phyloP scores from a whole-genome alignment of 2,329 filamentous ascomycete species.

The Dothideomycetes sp. region DNA sequence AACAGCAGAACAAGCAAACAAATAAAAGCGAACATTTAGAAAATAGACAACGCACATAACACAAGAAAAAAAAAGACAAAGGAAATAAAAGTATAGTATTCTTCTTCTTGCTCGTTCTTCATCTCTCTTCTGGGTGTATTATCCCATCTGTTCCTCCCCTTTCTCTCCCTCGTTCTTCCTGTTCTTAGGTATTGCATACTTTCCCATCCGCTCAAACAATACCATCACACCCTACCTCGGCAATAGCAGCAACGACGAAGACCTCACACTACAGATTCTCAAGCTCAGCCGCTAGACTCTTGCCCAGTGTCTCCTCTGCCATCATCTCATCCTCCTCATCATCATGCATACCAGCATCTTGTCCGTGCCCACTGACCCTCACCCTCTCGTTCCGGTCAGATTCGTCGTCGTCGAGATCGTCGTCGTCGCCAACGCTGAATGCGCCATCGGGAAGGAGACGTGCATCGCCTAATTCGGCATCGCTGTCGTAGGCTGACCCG shows the following conservation, averaged over 20 bases:
- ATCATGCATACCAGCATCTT: slow-evolving; percentile 12
- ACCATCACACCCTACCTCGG: background rate
- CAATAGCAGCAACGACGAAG: background rate
- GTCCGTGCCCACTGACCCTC: background rate
- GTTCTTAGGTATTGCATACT: no score
- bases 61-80: slow-evolving; percentile 3
- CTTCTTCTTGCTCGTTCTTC: slow-evolving; percentile 8
- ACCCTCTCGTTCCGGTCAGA: slow-evolving; percentile 6
- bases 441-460: no score
- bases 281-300: slow-evolving; percentile 18
- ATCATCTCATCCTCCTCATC: slow-evolving; percentile 15
- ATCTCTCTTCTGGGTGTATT: background rate
- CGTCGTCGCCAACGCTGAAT: background rate
- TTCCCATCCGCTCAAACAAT: no score
- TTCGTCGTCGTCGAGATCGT: background rate
- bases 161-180: background rate
- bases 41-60: background rate
- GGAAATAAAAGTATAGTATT: background rate
- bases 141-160: background rate
- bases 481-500: background rate
- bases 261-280: slow-evolving; percentile 4
- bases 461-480: background rate
- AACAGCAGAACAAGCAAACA: background rate
- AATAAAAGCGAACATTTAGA: background rate
- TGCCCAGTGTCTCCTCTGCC: slow-evolving; percentile 5